A percentile compares a stretch with the other conserved stretches of the same genome.
phyloP scores from a whole-genome alignment of 805 yeast species.

The Ogataea allantospora region DNA sequence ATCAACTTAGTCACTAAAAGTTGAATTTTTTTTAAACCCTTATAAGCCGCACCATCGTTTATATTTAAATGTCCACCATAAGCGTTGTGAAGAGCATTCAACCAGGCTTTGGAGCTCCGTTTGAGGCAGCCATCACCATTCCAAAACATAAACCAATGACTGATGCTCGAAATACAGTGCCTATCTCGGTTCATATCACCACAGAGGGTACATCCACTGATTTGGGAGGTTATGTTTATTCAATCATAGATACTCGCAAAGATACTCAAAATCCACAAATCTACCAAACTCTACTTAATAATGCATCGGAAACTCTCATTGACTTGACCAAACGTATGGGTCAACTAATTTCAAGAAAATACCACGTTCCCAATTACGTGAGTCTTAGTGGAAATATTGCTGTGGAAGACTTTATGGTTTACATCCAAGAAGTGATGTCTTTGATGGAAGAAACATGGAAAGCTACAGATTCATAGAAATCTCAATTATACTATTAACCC shows the following conservation, averaged over 20 bases:
- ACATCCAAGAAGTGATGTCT: conserved; percentile 30
- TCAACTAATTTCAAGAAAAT: conserved; percentile 39
- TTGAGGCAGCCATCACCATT: conserved; percentile 24
- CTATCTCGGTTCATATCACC: conserved; percentile 39
- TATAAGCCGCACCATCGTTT: conserved; percentile 3
- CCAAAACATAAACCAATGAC: conserved; percentile 21
- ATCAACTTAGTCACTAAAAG: conserved; percentile 26
- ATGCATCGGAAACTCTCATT: conserved; percentile 38
- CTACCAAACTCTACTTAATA: conserved; percentile 44
- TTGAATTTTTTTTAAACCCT: conserved; percentile 3
- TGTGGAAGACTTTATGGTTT: conserved; percentile 33
- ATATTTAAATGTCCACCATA: conserved; percentile 8
- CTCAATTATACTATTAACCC: conserved; percentile 30
- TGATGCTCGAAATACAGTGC: conserved; percentile 23
- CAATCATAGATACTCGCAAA: conserved; percentile 36
- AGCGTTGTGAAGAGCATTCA: conserved; percentile 20
- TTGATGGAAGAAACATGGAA: conserved; percentile 29
- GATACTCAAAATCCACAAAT: conserved; percentile 25
- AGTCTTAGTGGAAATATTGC: conserved; percentile 41
- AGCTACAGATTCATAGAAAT: background rate
- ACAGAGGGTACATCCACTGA: conserved; percentile 30
- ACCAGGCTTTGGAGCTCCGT: conserved; percentile 29
- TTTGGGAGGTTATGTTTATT: conserved; percentile 46
- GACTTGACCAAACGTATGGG: conserved; percentile 46
- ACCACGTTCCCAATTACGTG: conserved; percentile 43